phyloP scores from a whole-genome alignment of 2,329 filamentous ascomycete genomes.

The Colletotrichum higginsianum region DNA sequence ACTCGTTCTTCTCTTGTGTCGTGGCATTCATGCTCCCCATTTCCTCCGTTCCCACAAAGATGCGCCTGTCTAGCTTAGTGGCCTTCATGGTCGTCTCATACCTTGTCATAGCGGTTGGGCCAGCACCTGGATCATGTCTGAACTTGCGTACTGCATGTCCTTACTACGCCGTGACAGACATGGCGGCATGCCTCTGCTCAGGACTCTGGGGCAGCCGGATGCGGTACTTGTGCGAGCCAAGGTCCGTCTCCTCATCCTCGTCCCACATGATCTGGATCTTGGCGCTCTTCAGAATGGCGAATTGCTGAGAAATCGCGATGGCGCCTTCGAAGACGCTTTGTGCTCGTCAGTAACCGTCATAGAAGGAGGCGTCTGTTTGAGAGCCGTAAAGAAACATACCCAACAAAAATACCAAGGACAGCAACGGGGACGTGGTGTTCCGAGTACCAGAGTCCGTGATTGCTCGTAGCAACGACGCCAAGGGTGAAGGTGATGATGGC shows the following conservation, averaged over 20 bases:
- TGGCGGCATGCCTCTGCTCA: slow-evolving; percentile 20
- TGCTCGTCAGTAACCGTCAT: neutral
- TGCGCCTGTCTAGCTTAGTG: neutral
- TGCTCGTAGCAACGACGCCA: neutral
- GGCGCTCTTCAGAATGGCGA: slow-evolving; percentile 29
- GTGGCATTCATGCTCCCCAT: neutral
- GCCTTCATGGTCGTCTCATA: neutral
- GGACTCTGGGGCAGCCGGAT: slow-evolving; percentile 33
- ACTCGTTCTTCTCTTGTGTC: neutral
- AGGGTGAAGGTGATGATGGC: neutral
- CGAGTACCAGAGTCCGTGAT: neutral
- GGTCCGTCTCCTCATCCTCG: slow-evolving; percentile 26
- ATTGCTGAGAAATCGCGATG: slow-evolving; percentile 30
- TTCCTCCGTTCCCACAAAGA: neutral
- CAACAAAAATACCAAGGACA: slow-evolving; percentile 5
- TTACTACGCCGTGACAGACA: slow-evolving; percentile 25
- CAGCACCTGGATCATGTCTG: neutral
- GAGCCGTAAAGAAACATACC: neutral
- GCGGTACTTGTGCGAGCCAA: slow-evolving; percentile 37
- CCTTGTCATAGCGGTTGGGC: neutral
- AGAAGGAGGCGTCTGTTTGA: no score
- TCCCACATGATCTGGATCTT: slow-evolving; percentile 27
- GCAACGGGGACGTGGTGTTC: neutral
- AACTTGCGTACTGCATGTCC: neutral
- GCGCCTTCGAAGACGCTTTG: slow-evolving; percentile 10